Evolutionary conservation across 257 asterid genomes (phyloP), one percentile per base, ranked within the genome.

Genomic region (Rubia yunnanensis): DNA sequence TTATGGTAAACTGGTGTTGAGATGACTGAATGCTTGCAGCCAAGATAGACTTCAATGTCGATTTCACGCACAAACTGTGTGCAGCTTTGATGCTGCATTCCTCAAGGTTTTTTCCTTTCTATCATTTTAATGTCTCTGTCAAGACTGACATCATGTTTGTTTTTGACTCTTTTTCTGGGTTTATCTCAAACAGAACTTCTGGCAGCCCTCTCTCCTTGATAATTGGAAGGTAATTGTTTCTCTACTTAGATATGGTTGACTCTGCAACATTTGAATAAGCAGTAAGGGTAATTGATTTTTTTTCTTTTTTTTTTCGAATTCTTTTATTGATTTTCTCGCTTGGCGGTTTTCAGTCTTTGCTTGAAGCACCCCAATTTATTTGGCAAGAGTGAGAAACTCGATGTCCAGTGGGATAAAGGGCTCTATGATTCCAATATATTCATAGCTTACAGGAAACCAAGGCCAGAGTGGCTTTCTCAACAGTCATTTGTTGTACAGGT

Each of bases 321-420:
- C 17, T 3, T 50, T 26, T 3, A 41, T 39, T 64, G 28, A 53
- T 64, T 70, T 61, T 18, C 71, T n/a, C 70, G 63, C 60, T 41
- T 66, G 7, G 55, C 34, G 44, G 20, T 65, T 56, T 46, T 65
- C 85, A 94, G 99, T 77, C 95, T 94, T 63, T 90, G 95, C 72
- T 77, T 90, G 72, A 94, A 94, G 80, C 99, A 94, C 72, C 95
- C 95, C 17, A 94, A 90, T 82, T 79, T 94, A 61, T 94, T 94
- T 61, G 99, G 99, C 66, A 90, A 86, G 78, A 82, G 97, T 49
- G 99, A 94, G 85, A 94, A 94, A 89, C 96, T 94, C 49, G 95
- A 90, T 79, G 77, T 94, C 69, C 80, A 79, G 76, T 94, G 95
- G 87, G 97, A 94, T 68, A 94, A 94, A 78, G 99, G 99, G 48